These are phyloP conservation scores for Tarenaya hassleriana DNA, from an alignment of 345 rosid species.

Conservation along the genomic window DNA sequence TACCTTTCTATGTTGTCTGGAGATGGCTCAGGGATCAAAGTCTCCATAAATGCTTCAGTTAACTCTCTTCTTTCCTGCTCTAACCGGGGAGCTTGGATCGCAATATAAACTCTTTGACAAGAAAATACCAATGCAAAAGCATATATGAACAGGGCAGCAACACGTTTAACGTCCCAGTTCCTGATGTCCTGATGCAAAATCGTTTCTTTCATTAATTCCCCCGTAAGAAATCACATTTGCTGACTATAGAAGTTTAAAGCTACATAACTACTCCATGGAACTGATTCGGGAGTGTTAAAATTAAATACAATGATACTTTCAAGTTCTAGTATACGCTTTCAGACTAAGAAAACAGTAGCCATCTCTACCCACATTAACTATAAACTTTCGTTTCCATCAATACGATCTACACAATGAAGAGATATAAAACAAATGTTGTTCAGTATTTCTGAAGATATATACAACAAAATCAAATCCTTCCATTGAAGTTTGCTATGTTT, in stretches of 20 bases:
- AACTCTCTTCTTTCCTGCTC: conserved; percentile 59
- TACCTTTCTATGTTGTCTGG: conserved; percentile 68
- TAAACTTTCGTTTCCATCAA: not conserved
- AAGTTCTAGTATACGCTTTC: not conserved
- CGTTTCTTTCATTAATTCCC: not conserved
- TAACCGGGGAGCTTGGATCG: conserved; percentile 56
- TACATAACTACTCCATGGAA: not conserved
- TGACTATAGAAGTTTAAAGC: not conserved
- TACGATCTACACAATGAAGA: not conserved
- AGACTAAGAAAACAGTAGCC: conserved; percentile 8
- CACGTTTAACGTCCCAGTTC: conserved; percentile 69
- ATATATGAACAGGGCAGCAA: conserved; percentile 55
- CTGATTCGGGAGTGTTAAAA: not conserved
- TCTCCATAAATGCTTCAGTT: conserved; percentile 91
- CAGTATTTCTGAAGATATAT: not conserved
- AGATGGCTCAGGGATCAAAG: conserved; percentile 92
- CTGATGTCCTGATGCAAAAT: conserved; percentile 55
- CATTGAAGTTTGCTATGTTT: too few relatives aligned
- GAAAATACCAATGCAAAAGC: conserved; percentile 45
- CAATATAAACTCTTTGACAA: conserved; percentile 54
- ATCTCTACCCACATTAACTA: not conserved
- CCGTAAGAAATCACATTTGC: not conserved
- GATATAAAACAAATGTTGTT: not conserved
- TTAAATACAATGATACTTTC: not conserved
- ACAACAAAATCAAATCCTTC: not conserved